Evolutionary conservation across 306 rosid genomes (phyloP), one percentile per base, ranked within the genome.

Genomic region (Trifolium dubium): DNA sequence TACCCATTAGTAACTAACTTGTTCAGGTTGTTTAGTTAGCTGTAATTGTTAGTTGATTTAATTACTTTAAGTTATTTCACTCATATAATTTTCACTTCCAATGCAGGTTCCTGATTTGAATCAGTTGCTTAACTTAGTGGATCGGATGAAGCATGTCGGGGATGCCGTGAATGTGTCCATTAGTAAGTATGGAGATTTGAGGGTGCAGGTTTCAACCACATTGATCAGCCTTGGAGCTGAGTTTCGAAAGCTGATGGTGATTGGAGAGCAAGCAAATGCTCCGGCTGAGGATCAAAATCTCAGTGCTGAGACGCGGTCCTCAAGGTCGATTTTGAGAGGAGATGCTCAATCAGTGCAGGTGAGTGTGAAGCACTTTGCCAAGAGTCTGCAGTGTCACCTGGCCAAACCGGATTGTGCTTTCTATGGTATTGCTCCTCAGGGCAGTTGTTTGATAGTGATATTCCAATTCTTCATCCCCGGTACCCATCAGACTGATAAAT

Each of bases 331-430:
- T 81, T 50, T 8, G 13, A 85, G 90, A 82, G 94, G 98, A 43
- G 97, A 93, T 75, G 97, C 83, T 43, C 92, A 89, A 58, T 81
- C 92, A 43, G 99, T 92, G 73, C 96, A 87, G 77, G 99, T 94
- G 75, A 94, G 96, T 63, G 89, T 94, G 78, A 89, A 83, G 92
- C 99, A 94, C 75, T 94, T 94, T 39, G 89, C 92, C 2, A 94
- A 89, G 86, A 88, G 97, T 79, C 92, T 94, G 47, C 97, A 90
- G 70, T 89, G 84, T 83, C 89, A 92, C 83, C 79, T 94, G 92
- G 84, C 92, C 71, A 92, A 90, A 84, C 99, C 99, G n/a, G 97
- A 94, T 80, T 92, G 92, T 39, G 86, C 99, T 81, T 94, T 92
- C 87, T 94, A 92, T 82, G 97, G 99, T 53, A 89, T 94, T 69